A percentile compares a stretch with the other conserved stretches of the same genome.
Conservation (phyloP, 768 basidiomycete species). For the Suillus lakei region DNA sequence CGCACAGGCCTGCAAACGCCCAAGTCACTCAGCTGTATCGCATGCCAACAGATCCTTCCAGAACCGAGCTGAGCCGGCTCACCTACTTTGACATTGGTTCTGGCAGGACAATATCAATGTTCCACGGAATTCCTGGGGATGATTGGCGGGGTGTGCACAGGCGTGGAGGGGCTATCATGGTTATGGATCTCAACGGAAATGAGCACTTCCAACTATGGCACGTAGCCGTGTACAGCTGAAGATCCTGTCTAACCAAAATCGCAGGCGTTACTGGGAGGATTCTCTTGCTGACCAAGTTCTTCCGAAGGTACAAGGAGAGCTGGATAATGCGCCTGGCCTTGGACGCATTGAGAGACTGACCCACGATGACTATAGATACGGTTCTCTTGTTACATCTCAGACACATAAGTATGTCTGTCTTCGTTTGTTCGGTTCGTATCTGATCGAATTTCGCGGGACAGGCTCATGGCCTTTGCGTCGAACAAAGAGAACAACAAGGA, state of each 20-base stretch:
- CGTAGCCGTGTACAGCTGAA: conserved; percentile 6
- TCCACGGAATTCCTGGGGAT: conserved; percentile 40
- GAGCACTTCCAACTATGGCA: conserved; percentile 48
- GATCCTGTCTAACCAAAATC: not conserved
- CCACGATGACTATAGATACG: conserved; percentile 41
- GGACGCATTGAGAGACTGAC: conserved; percentile 49
- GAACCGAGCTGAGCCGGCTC: conserved; percentile 36
- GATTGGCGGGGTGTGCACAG: conserved; percentile 46
- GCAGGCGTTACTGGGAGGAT: conserved; percentile 50
- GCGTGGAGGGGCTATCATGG: conserved; percentile 40
- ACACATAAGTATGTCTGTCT: conserved; percentile 38
- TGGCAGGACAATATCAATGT: conserved; percentile 39
- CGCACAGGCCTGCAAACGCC: conserved; percentile 44
- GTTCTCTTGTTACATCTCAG: conserved; percentile 32
- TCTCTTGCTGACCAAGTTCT: conserved; percentile 26
- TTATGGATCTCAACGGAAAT: conserved; percentile 46
- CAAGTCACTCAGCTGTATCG: conserved; percentile 44
- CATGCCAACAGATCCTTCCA: conserved; percentile 33
- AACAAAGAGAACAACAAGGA: conserved; percentile 47
- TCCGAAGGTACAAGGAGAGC: conserved; percentile 41
- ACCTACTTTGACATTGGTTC: conserved; percentile 45
- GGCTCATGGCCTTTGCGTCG: conserved; percentile 43
- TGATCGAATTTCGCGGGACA: conserved; percentile 19
- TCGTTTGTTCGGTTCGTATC: not conserved
- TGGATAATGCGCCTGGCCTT: conserved; percentile 43